Percentiles rank a stretch among this genome's conserved stretches.
These are phyloP conservation scores for Russula earlei DNA, from an alignment of 768 basidiomycete genomes.

Conservation along the genomic window DNA sequence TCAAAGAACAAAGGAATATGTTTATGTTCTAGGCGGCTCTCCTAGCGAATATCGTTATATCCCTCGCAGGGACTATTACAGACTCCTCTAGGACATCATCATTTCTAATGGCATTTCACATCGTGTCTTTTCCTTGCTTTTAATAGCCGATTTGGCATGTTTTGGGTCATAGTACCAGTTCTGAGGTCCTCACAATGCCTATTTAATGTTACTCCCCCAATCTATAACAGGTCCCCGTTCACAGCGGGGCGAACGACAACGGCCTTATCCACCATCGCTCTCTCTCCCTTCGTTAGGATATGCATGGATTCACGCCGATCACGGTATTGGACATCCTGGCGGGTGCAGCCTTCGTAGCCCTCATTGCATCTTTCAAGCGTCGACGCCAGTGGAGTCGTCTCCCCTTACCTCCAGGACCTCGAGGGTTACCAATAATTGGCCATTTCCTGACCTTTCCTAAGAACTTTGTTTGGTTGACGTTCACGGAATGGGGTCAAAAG, in stretches of 20 bases:
- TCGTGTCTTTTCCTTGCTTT: too few species aligned
- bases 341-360: background rate
- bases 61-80: background rate
- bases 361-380: background rate
- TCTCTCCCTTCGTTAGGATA: background rate
- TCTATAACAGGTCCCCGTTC: background rate
- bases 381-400: background rate
- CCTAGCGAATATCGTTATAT: background rate
- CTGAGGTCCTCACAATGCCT: background rate
- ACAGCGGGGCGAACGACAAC: background rate
- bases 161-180: too few species aligned
- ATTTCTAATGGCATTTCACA: too few species aligned
- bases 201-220: background rate
- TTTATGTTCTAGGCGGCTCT: background rate
- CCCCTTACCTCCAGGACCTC: constrained; percentile 6
- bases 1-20: background rate
- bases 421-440: background rate
- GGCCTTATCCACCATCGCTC: background rate
- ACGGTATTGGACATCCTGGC: background rate
- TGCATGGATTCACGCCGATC: background rate
- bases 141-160: too few species aligned
- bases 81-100: background rate
- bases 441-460: constrained; percentile 5
- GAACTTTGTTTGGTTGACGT: constrained; percentile 5
- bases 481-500: constrained; percentile 1